A percentile compares a stretch with the other conserved stretches of the same genome.
Evolutionary conservation across 257 asterid species (phyloP).

Genomic region (Solanum habrochaites): DNA sequence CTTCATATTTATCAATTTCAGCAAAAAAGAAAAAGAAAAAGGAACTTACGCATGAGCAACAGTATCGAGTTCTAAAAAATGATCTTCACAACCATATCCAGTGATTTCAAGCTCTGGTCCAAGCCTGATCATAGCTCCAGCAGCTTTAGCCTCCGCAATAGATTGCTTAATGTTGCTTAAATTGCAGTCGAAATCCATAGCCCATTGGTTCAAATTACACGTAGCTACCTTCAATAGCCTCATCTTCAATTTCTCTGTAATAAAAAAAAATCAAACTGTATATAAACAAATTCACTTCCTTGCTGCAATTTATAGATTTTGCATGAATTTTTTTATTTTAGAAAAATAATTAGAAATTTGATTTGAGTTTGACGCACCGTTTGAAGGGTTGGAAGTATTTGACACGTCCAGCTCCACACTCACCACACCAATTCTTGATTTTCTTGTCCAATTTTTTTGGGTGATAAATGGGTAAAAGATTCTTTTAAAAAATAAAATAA

Average conservation of each 20-base stretch:
- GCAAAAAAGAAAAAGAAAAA: not conserved
- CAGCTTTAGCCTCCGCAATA: slow-evolving; percentile 60
- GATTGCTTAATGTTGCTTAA: slow-evolving; percentile 76
- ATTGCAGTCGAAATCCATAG: slow-evolving; percentile 96
- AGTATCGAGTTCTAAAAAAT: slow-evolving; percentile 89
- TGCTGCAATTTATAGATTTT: not conserved
- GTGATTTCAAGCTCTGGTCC: slow-evolving; percentile 99
- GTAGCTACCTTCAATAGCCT: slow-evolving; percentile 91
- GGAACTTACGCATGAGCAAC: slow-evolving; percentile 68
- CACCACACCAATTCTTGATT: not conserved
- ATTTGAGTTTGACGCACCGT: not conserved
- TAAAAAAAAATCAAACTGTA: not conserved
- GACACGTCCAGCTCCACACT: not conserved
- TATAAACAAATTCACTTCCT: not conserved
- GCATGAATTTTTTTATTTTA: not conserved
- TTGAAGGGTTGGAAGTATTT: not conserved
- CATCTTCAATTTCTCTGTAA: slow-evolving; percentile 25
- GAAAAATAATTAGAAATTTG: not conserved
- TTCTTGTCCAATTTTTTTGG: not conserved
- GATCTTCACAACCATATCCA: slow-evolving; percentile 98
- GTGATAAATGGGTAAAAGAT: not conserved
- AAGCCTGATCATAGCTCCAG: slow-evolving; percentile 84
- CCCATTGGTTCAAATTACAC: slow-evolving; percentile 96
- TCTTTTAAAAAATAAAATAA: too few relatives aligned
- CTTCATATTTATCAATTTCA: not conserved